Evolutionary conservation across 495 filamentous ascomycete genomes (phyloP).

Genomic region (Tetracladium setigerum): DNA sequence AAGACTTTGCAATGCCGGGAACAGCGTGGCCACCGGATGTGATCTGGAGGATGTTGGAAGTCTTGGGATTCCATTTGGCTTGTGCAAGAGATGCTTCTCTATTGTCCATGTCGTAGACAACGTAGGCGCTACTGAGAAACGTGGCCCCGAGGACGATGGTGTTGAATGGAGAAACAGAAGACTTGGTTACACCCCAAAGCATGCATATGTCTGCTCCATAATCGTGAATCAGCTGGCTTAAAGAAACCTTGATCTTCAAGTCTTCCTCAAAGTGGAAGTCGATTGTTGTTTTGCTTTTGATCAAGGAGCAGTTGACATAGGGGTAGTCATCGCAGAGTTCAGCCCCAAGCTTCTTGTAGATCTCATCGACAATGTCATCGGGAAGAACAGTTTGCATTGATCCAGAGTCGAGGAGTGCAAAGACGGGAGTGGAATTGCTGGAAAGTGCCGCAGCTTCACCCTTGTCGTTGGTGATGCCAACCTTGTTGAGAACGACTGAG

Average conservation of each 20-base stretch:
- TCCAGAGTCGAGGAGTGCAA: constrained; percentile 84
- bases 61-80: constrained; percentile 69
- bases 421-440: constrained; percentile 30
- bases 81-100: constrained; percentile 80
- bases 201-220: constrained; percentile 51
- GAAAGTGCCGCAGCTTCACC: constrained; percentile 43
- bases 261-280: constrained; percentile 53
- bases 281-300: constrained; percentile 34
- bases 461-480: constrained; percentile 35
- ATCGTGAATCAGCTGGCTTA: constrained; percentile 70
- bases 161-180: constrained; percentile 41
- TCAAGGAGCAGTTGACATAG: constrained; percentile 66
- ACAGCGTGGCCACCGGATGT: constrained; percentile 50
- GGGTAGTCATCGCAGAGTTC: constrained; percentile 44
- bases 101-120: constrained; percentile 84
- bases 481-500: constrained; percentile 55
- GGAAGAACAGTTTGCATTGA: constrained; percentile 85
- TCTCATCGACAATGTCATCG: constrained; percentile 48
- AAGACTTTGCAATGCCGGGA: constrained; percentile 29
- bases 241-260: constrained; percentile 57
- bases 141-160: constrained; percentile 75
- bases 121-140: constrained; percentile 82
- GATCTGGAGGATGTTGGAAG: constrained; percentile 63
- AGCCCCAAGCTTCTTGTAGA: constrained; percentile 61
- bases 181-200: constrained; percentile 49